phyloP scores from a whole-genome alignment of 305 asterid genomes.

The Solanum hybrid region DNA sequence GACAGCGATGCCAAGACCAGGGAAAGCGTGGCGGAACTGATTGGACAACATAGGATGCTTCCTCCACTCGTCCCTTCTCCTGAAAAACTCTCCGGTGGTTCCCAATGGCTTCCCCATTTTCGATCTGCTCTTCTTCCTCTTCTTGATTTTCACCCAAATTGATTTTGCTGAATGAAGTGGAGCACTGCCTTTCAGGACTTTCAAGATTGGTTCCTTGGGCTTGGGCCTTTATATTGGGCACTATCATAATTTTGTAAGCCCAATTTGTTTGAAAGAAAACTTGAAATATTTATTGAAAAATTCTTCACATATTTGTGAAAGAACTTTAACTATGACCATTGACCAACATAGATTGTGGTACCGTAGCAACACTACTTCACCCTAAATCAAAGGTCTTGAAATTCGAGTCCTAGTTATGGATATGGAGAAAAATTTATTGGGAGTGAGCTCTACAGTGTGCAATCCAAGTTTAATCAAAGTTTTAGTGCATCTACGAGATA shows the following conservation, averaged over 20 bases:
- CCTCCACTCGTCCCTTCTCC: constrained; percentile 68
- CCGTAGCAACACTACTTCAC: too few relatives aligned
- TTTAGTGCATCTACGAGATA: background rate
- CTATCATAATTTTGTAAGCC: background rate
- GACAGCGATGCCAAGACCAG: constrained; percentile 75
- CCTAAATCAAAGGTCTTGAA: too few relatives aligned
- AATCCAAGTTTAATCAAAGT: too few relatives aligned
- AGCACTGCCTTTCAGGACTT: background rate
- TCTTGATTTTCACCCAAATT: background rate
- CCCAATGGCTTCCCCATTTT: constrained; percentile 50
- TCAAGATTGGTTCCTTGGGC: background rate
- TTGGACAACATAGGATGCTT: constrained; percentile 44
- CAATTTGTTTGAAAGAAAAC: background rate
- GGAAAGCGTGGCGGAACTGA: constrained; percentile 80
- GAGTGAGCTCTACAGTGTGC: too few relatives aligned
- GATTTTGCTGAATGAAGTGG: background rate
- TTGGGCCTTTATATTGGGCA: background rate
- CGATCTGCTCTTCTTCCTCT: background rate
- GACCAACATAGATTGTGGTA: too few relatives aligned
- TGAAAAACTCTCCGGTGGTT: constrained; percentile 78
- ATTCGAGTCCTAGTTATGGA: too few relatives aligned
- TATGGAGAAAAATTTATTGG: too few relatives aligned
- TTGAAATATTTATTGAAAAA: too few relatives aligned
- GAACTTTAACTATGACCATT: too few relatives aligned
- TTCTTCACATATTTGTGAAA: too few relatives aligned